Conservation (phyloP, 192 early-diverging fungal genomes). For the Podila minutissima region DNA sequence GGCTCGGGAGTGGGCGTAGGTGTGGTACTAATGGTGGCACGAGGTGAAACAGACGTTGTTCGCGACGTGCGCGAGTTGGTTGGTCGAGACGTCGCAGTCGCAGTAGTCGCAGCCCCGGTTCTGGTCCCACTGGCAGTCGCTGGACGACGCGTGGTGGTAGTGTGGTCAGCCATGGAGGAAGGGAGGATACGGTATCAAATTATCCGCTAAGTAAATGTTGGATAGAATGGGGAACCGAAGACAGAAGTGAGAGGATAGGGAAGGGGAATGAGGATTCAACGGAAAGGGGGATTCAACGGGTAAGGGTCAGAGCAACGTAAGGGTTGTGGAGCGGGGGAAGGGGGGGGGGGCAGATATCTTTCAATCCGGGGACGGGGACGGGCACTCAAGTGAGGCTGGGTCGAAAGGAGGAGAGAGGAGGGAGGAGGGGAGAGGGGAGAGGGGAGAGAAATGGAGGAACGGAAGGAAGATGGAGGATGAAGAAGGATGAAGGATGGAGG, state of each 20-base stretch:
- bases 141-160: slow-evolving; percentile 4
- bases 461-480: slow-evolving; percentile 5
- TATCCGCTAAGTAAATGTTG: no score
- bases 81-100: neutral
- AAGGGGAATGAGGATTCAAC: neutral
- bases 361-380: slow-evolving; percentile 42
- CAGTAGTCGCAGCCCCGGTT: neutral
- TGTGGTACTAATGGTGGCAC: neutral
- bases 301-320: neutral
- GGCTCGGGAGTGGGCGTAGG: slow-evolving; percentile 3
- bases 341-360: slow-evolving; percentile 38
- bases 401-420: neutral
- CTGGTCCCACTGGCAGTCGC: no score
- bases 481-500: neutral
- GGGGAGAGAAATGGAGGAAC: neutral
- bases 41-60: neutral
- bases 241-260: neutral
- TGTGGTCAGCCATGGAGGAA: slow-evolving; percentile 7
- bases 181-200: no score
- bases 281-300: neutral
- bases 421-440: neutral
- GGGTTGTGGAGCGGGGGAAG: neutral
- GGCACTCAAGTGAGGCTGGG: slow-evolving; percentile 10
- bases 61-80: neutral
- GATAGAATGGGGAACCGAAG: neutral